phyloP scores from a whole-genome alignment of 345 rosid species.

The Eucalyptus cloeziana region DNA sequence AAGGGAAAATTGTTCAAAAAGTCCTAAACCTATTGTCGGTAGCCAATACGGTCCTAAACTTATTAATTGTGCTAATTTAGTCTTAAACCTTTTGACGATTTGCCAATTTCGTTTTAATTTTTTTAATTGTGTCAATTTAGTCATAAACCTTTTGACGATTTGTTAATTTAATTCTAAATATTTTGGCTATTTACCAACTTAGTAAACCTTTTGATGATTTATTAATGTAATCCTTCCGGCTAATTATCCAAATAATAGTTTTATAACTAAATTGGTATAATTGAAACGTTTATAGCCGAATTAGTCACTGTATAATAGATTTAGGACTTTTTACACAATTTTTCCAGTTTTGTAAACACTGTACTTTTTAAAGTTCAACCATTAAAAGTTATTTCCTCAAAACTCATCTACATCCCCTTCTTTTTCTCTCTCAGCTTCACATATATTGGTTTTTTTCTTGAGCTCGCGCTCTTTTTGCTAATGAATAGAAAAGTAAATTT shows the following conservation, averaged over 20 bases:
- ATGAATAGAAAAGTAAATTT: not conserved
- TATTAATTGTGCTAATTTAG: not conserved
- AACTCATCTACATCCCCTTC: not conserved
- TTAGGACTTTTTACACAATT: fast-evolving
- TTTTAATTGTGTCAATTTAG: not conserved
- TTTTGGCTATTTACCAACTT: too few relatives aligned
- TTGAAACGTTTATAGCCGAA: fast-evolving
- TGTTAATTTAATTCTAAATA: too few relatives aligned
- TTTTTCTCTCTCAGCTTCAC: not conserved
- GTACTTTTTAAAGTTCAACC: not conserved
- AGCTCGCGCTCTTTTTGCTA: not conserved
- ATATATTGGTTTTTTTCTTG: not conserved
- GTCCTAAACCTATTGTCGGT: fast-evolving
- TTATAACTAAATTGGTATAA: too few relatives aligned
- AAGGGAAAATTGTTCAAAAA: not conserved
- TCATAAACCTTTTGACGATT: fast-evolving
- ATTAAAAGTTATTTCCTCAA: not conserved
- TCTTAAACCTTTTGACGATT: too few relatives aligned
- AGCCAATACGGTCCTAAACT: fast-evolving
- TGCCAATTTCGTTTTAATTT: too few relatives aligned
- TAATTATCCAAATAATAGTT: too few relatives aligned
- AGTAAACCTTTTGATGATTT: not conserved
- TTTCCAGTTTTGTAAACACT: not conserved
- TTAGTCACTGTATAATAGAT: fast-evolving
- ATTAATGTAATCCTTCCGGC: too few relatives aligned